These are phyloP conservation scores for Lactarius evosmus DNA, from an alignment of 768 basidiomycete species.

Conservation along the genomic window DNA sequence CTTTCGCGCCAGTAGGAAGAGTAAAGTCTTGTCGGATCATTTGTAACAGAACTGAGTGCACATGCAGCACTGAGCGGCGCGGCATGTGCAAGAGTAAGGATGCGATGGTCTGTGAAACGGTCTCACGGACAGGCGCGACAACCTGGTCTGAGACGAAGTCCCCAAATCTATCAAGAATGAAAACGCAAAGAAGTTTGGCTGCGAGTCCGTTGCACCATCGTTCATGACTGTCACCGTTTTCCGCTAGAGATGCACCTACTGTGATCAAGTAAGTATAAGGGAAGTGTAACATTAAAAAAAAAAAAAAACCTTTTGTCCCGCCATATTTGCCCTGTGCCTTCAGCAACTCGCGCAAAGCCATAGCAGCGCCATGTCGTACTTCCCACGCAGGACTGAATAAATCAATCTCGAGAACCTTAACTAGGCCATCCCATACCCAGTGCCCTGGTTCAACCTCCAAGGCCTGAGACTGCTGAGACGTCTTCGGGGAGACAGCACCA, in stretches of 20 bases:
- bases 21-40: slow-evolving; percentile 92
- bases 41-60: slow-evolving; percentile 78
- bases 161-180: slow-evolving; percentile 95
- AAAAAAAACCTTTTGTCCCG: slow-evolving; percentile 65
- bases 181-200: slow-evolving; percentile 80
- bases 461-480: slow-evolving; percentile 70
- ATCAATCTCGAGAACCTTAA: slow-evolving; percentile 75
- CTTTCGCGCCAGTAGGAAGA: slow-evolving; percentile 36
- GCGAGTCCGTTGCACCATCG: slow-evolving; percentile 89
- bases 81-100: slow-evolving; percentile 88
- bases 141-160: slow-evolving; percentile 98
- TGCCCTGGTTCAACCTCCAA: slow-evolving; percentile 69
- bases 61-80: slow-evolving; percentile 67
- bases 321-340: slow-evolving; percentile 79
- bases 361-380: slow-evolving; percentile 87
- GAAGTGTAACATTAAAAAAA: slow-evolving; percentile 3
- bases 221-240: slow-evolving; percentile 70
- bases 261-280: slow-evolving; percentile 4
- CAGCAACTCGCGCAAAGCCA: slow-evolving; percentile 85
- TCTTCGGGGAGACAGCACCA: slow-evolving; percentile 77
- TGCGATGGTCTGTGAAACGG: slow-evolving; percentile 90
- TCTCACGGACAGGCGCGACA: slow-evolving; percentile 94
- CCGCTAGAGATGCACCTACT: slow-evolving; percentile 52
- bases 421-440: slow-evolving; percentile 87
- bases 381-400: slow-evolving; percentile 90